Evolutionary conservation across 2,329 filamentous ascomycete genomes (phyloP), one percentile per base, ranked within the genome.

Genomic region (Blastomyces gilchristii): DNA sequence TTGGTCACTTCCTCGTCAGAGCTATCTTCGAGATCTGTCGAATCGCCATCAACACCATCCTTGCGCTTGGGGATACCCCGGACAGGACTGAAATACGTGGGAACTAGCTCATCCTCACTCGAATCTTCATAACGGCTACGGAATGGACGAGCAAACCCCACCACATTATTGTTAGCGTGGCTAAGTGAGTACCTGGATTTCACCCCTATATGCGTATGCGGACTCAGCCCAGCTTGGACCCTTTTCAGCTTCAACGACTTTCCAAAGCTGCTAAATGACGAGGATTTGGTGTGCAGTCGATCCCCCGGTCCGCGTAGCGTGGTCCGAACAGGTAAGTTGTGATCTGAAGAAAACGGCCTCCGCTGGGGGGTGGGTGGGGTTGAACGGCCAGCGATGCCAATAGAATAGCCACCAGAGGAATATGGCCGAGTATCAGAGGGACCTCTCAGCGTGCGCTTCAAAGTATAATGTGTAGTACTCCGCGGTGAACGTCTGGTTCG

Each of bases 391-490:
- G 86, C 87, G 31, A 83, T 81, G n/a, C 83, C 82, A n/a, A 84
- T 79, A 16, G 77, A 75, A 57, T 39, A 22, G 54, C 73, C 72
- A 1, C 75, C 74, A 34, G 76, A 71, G 53, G 78, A 74, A 11
- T 74, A 71, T 57, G 73, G 67, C 49, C 71, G 68, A 9, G 71
- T 67, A 18, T 76, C 73, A 25, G 78, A 72, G 34, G 75, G 71
- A 34, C 75, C 77, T 64, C 91, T 83, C 89, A 96, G 89, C 1
- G 89, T 90, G 60, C 80, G 82, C 63, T 87, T 86, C 80, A 96
- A 90, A 0, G 79, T 82, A 61, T 85, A 82, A 31, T 75, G 70
- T 3, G 78, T 77, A 0, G 80, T 80, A 53, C 80, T 75, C 50
- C 75, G 75, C 6, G 74, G 71, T 60, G 77, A 72, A 47, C 81